These are phyloP conservation scores for Yarrowia sp. DNA, from an alignment of 805 yeast species.

Conservation along the genomic window DNA sequence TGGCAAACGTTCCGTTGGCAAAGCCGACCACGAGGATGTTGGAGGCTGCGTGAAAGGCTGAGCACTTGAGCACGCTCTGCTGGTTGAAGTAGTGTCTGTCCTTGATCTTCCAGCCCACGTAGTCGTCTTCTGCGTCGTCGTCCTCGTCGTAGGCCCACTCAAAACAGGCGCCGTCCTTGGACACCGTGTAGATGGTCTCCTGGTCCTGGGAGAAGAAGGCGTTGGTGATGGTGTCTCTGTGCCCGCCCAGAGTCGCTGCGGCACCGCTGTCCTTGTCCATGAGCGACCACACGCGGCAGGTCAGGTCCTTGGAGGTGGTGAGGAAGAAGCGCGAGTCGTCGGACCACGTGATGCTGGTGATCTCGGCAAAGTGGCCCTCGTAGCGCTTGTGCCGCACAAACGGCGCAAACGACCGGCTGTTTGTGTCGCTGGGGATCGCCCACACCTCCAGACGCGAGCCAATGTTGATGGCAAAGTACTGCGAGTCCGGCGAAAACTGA, in stretches of 20 bases:
- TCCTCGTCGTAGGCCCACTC: constrained; percentile 81
- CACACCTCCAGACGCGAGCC: constrained; percentile 86
- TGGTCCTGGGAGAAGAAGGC: constrained; percentile 88
- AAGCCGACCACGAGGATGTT: constrained; percentile 85
- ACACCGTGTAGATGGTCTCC: constrained; percentile 84
- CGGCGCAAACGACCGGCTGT: constrained; percentile 93
- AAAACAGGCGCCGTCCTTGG: constrained; percentile 92
- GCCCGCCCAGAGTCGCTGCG: constrained; percentile 86
- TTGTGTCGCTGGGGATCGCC: constrained; percentile 79
- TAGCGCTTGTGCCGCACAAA: constrained; percentile 86
- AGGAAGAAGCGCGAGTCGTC: constrained; percentile 83
- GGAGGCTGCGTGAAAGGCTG: constrained; percentile 73
- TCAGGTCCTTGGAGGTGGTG: constrained; percentile 84
- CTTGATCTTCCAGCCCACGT: constrained; percentile 75
- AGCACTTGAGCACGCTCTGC: constrained; percentile 68
- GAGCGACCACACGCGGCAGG: constrained; percentile 80
- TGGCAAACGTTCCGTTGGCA: constrained; percentile 81
- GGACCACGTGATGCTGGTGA: constrained; percentile 82
- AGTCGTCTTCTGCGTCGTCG: constrained; percentile 46
- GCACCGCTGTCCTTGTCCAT: constrained; percentile 68
- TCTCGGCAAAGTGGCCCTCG: constrained; percentile 88
- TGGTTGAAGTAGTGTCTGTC: constrained; percentile 72
- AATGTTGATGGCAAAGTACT: constrained; percentile 78
- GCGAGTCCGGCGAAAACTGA: constrained; percentile 86
- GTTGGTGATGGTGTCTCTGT: constrained; percentile 78